Percentiles rank a stretch among this genome's conserved stretches.
These are phyloP conservation scores for Solanum microdontum DNA, from an alignment of 257 asterid genomes.

Conservation along the genomic window DNA sequence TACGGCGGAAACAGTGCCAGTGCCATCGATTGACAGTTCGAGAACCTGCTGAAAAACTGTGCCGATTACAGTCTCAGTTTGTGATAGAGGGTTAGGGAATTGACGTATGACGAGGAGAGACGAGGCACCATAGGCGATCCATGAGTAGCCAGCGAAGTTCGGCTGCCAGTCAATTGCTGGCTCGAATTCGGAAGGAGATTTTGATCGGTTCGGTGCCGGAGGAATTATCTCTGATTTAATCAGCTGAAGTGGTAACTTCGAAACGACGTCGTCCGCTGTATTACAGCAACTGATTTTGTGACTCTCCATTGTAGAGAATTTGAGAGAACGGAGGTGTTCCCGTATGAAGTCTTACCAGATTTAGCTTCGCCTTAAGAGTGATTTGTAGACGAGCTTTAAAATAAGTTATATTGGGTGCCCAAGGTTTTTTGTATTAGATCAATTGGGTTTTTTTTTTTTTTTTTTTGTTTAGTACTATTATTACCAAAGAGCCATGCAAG, in stretches of 20 bases:
- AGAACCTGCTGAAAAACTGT: conserved; percentile 69
- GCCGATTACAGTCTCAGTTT: conserved; percentile 52
- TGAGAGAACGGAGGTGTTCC: not conserved
- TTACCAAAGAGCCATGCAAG: not conserved
- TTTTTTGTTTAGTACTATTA: not conserved
- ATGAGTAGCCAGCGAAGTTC: conserved; percentile 70
- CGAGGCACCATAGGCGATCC: conserved; percentile 91
- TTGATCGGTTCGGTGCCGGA: conserved; percentile 55
- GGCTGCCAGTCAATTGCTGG: conserved; percentile 58
- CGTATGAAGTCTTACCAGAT: not conserved
- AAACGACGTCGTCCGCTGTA: conserved; percentile 14
- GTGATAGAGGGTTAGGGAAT: conserved; percentile 64
- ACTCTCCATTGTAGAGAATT: conserved; percentile 1
- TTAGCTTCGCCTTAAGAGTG: not conserved
- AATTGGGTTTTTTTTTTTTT: not conserved
- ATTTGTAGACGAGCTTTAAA: not conserved
- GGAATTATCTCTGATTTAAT: conserved; percentile 58
- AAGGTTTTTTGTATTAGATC: not conserved
- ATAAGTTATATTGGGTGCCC: not conserved
- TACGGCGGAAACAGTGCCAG: conserved; percentile 46
- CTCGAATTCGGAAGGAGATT: conserved; percentile 21
- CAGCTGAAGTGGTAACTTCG: conserved; percentile 58
- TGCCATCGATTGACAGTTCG: conserved; percentile 46
- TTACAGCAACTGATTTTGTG: not conserved
- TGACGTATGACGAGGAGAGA: conserved; percentile 78